A percentile compares a stretch with the other conserved stretches of the same genome.
phyloP scores from a whole-genome alignment of 441 rosid species.

The Melastoma candidum region DNA sequence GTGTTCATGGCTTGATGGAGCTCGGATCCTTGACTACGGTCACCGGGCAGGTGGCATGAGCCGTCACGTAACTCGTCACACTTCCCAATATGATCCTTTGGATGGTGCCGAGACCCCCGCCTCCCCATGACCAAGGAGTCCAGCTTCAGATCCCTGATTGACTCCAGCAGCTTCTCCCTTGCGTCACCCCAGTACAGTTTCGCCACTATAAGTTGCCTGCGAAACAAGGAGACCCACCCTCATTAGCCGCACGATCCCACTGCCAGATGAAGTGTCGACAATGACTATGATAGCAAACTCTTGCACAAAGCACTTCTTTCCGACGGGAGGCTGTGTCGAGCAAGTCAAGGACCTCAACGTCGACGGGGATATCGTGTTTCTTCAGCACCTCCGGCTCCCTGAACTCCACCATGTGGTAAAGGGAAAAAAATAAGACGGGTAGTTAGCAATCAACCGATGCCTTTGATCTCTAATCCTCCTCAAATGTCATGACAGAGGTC shows the following conservation, averaged over 20 bases:
- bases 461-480: too few species aligned
- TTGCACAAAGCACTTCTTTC: constrained; percentile 40
- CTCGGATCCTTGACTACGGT: constrained; percentile 11
- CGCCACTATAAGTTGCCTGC: constrained; percentile 41
- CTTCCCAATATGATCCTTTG: constrained; percentile 22
- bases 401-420: constrained; percentile 69
- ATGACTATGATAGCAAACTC: not conserved
- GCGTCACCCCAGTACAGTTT: constrained; percentile 94
- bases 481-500: too few species aligned
- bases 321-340: constrained; percentile 75
- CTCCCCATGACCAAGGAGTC: constrained; percentile 78
- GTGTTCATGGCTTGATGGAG: constrained; percentile 3
- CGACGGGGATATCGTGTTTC: constrained; percentile 46
- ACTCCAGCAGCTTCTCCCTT: constrained; percentile 70
- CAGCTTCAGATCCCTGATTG: constrained; percentile 64
- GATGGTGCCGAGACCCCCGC: constrained; percentile 81
- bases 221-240: not conserved
- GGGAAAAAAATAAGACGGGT: constrained; percentile 29
- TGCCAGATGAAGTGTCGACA: not conserved
- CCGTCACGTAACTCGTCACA: constrained; percentile 6
- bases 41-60: constrained; percentile 10
- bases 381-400: constrained; percentile 59
- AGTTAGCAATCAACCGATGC: not conserved
- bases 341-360: constrained; percentile 51
- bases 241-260: not conserved